These are phyloP conservation scores for Trypanosoma brucei DNA, from an alignment of 208 protist species.

Conservation along the genomic window DNA sequence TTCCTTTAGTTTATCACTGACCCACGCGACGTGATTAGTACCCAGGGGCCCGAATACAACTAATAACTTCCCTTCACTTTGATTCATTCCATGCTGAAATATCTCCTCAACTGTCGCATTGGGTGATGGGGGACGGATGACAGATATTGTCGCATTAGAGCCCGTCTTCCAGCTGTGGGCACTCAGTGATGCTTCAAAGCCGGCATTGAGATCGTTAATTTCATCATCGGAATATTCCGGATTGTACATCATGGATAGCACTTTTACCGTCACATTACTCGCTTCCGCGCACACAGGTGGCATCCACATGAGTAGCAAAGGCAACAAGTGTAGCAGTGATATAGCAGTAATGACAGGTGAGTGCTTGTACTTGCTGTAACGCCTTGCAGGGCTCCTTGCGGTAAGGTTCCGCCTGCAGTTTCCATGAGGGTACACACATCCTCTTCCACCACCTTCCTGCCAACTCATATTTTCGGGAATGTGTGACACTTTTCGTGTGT, in stretches of 20 bases:
- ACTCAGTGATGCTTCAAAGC: constrained; percentile 1
- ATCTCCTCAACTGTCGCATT: not conserved
- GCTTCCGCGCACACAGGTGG: not conserved
- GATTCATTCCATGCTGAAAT: not conserved
- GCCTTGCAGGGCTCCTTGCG: not conserved
- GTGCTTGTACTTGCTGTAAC: not conserved
- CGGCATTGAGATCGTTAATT: not conserved
- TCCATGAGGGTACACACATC: too few relatives aligned
- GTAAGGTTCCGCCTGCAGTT: too few relatives aligned
- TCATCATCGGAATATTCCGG: not conserved
- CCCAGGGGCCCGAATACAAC: constrained; percentile 2
- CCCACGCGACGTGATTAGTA: not conserved
- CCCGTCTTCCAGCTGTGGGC: not conserved
- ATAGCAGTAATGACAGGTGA: not conserved
- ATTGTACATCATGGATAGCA: not conserved
- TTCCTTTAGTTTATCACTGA: constrained; percentile 1
- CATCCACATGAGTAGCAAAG: not conserved
- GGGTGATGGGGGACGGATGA: not conserved
- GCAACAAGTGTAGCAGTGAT: not conserved
- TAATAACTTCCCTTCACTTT: not conserved
- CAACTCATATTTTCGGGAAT: too few relatives aligned
- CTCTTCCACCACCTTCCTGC: too few relatives aligned
- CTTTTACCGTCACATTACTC: not conserved
- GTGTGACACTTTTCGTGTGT: too few relatives aligned
- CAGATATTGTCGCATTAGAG: not conserved